These are phyloP conservation scores for Psilocybe cyanescens DNA, from an alignment of 768 basidiomycete species.

Conservation along the genomic window DNA sequence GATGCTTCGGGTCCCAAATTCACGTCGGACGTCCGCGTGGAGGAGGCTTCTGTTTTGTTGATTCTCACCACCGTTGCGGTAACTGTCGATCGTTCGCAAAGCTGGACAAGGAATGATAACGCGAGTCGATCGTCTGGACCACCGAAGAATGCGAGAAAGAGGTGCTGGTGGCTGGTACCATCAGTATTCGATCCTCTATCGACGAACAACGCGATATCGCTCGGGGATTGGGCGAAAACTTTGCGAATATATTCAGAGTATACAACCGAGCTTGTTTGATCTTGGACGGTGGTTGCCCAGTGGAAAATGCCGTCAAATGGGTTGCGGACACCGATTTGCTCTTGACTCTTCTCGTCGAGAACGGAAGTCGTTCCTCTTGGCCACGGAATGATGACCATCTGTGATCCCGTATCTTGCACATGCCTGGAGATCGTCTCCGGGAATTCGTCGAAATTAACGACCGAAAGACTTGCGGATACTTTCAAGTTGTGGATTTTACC, in stretches of 20 bases:
- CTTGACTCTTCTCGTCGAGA: conserved; percentile 26
- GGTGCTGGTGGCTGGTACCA: conserved; percentile 46
- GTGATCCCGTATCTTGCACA: conserved; percentile 57
- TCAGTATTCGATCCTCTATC: conserved; percentile 61
- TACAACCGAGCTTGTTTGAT: conserved; percentile 55
- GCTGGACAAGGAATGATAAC: conserved; percentile 81
- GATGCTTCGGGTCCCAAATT: neutral
- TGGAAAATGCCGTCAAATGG: conserved; percentile 86
- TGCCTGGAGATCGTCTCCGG: conserved; percentile 66
- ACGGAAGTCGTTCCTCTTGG: conserved; percentile 44
- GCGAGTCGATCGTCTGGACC: conserved; percentile 93
- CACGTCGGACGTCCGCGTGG: neutral
- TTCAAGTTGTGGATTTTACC: conserved; percentile 68
- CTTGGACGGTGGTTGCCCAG: conserved; percentile 43
- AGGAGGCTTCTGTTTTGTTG: conserved; percentile 37
- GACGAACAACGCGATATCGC: conserved; percentile 85
- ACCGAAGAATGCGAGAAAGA: conserved; percentile 92
- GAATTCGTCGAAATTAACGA: conserved; percentile 80
- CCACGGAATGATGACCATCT: conserved; percentile 91
- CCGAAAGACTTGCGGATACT: conserved; percentile 70
- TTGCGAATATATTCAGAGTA: conserved; percentile 87
- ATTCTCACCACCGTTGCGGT: conserved; percentile 79
- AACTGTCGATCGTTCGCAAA: conserved; percentile 59
- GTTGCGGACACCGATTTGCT: conserved; percentile 40
- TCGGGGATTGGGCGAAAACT: conserved; percentile 71